Evolutionary conservation across 176 grass and related monocot species (phyloP).

Genomic region (Eleusine coracana): DNA sequence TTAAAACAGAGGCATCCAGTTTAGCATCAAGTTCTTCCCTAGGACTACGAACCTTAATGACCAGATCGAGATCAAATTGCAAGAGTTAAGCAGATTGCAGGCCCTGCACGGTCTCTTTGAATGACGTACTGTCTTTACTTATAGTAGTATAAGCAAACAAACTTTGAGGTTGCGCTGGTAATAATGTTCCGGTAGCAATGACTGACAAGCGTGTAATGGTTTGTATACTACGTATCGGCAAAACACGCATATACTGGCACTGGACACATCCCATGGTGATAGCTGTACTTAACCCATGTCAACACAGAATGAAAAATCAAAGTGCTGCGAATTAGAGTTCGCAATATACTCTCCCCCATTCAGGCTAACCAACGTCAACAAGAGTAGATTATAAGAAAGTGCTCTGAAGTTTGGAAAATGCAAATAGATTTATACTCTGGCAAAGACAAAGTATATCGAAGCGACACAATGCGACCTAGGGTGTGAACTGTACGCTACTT

Average conservation of each 20-base stretch:
- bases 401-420: neutral
- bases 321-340: neutral
- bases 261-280: neutral
- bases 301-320: neutral
- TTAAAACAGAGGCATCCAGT: constrained; percentile 26
- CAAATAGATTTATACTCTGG: too few species aligned
- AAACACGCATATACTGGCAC: neutral
- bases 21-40: neutral
- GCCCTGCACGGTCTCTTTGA: neutral
- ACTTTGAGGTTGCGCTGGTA: neutral
- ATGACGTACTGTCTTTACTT: constrained; percentile 2
- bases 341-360: neutral
- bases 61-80: constrained; percentile 29
- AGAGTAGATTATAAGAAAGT: neutral
- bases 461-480: too few species aligned
- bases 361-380: neutral
- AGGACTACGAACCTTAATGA: constrained; percentile 18
- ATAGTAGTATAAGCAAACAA: neutral
- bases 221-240: neutral
- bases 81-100: constrained; percentile 10
- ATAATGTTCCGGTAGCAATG: neutral
- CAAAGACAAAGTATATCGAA: too few species aligned
- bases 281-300: neutral
- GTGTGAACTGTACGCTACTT: neutral
- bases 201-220: neutral